Evolutionary conservation across 768 basidiomycete genomes (phyloP).

Genomic region (Mycena epipterygia): DNA sequence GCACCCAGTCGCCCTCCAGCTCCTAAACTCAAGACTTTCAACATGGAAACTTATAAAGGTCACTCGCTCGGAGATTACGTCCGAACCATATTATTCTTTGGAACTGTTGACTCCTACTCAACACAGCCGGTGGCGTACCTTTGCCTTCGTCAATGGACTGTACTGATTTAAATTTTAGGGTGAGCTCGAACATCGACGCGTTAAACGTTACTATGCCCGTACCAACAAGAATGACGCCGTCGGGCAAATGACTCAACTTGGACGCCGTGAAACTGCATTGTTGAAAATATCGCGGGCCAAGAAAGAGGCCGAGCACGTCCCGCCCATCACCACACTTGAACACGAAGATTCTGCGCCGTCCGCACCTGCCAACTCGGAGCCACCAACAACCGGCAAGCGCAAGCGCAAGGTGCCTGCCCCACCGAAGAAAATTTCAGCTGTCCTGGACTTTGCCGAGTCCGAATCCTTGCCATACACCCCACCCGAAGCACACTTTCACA

Average conservation of each 20-base stretch:
- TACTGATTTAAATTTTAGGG: constrained; percentile 38
- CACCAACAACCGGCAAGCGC: no score
- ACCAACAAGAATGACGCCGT: constrained; percentile 47
- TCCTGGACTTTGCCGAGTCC: constrained; percentile 5
- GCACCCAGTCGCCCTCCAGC: no score
- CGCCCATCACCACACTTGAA: neutral
- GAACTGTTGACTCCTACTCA: constrained; percentile 19
- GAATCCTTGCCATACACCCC: constrained; percentile 27
- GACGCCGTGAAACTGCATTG: constrained; percentile 9
- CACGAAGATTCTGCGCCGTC: no score
- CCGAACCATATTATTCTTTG: constrained; percentile 25
- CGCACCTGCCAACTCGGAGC: no score
- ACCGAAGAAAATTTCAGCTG: no score
- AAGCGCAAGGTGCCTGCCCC: no score
- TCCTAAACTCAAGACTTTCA: constrained; percentile 40
- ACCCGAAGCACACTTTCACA: constrained; percentile 31
- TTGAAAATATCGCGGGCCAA: neutral
- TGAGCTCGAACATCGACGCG: constrained; percentile 49
- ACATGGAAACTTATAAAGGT: constrained; percentile 50
- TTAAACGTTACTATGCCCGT: constrained; percentile 27
- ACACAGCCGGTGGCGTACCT: constrained; percentile 37
- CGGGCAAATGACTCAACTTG: constrained; percentile 39
- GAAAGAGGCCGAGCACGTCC: neutral
- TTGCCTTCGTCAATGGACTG: no score
- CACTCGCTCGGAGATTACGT: constrained; percentile 45